Percentiles rank a stretch among this genome's conserved stretches.
These are phyloP conservation scores for Mariannaea sp. DNA, from an alignment of 2,329 filamentous ascomycete genomes.

Conservation along the genomic window DNA sequence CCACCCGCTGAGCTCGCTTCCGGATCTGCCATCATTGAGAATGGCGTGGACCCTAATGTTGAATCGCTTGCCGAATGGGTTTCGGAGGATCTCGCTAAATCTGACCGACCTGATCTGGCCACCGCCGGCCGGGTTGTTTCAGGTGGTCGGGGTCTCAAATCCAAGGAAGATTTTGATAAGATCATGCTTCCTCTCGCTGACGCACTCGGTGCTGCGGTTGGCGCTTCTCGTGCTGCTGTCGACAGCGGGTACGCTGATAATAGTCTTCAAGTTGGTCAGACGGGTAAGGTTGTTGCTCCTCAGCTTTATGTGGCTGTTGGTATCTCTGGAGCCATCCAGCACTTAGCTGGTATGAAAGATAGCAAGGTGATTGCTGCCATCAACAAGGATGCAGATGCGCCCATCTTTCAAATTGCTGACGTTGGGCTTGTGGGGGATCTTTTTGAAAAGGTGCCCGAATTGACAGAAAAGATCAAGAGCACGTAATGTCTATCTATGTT, in stretches of 20 bases:
- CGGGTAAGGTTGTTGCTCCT: constrained; percentile 96
- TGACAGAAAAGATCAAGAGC: constrained; percentile 91
- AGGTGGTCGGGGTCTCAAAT: constrained; percentile 92
- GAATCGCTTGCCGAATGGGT: constrained; percentile 83
- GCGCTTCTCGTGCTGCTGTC: constrained; percentile 91
- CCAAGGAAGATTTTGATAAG: constrained; percentile 95
- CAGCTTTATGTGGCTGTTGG: constrained; percentile 94
- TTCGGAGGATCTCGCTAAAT: constrained; percentile 89
- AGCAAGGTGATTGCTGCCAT: constrained; percentile 99
- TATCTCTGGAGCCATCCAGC: constrained; percentile 96
- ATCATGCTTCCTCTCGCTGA: constrained; percentile 93
- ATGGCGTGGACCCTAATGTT: constrained; percentile 82
- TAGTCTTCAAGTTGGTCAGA: constrained; percentile 96
- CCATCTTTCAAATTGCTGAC: constrained; percentile 98
- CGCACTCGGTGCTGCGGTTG: constrained; percentile 90
- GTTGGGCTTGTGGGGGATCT: constrained; percentile 94
- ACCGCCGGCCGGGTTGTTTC: constrained; percentile 92
- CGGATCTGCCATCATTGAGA: constrained; percentile 76
- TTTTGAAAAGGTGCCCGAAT: constrained; percentile 92
- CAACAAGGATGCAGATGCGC: constrained; percentile 96
- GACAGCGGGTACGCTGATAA: constrained; percentile 98
- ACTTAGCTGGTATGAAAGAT: constrained; percentile 99
- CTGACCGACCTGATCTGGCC: constrained; percentile 88
- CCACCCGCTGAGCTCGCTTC: constrained; percentile 71
- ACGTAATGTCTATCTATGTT: constrained; percentile 38